Conservation (phyloP, 1,284 basidiomycete genomes). For the Caloboletus firmus region DNA sequence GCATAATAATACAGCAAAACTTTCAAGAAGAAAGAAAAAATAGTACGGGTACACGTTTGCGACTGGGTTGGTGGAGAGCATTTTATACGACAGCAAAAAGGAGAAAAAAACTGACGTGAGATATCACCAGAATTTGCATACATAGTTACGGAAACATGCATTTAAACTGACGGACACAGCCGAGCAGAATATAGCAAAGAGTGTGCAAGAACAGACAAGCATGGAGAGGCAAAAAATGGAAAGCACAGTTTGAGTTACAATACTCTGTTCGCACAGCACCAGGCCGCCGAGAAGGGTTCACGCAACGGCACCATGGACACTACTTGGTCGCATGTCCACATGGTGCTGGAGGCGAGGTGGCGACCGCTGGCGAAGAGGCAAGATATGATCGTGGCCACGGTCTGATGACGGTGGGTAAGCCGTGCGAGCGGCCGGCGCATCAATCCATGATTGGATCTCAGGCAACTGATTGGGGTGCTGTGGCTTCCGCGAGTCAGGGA, state of each 20-base stretch:
- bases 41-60: conserved; percentile 25
- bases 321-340: conserved; percentile 33
- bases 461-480: conserved; percentile 36
- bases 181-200: conserved; percentile 16
- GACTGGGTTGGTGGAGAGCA: conserved; percentile 14
- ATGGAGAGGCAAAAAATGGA: not conserved
- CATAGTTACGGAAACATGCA: conserved; percentile 20
- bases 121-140: conserved; percentile 16
- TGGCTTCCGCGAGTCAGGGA: conserved; percentile 35
- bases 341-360: conserved; percentile 36
- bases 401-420: conserved; percentile 33
- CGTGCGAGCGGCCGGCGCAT: conserved; percentile 33
- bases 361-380: conserved; percentile 35
- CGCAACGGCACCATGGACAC: conserved; percentile 35
- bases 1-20: conserved; percentile 31
- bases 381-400: conserved; percentile 30
- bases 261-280: conserved; percentile 18
- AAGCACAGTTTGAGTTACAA: conserved; percentile 7
- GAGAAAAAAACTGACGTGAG: conserved; percentile 12
- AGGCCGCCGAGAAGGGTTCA: conserved; percentile 20
- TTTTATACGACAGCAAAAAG: conserved; percentile 33
- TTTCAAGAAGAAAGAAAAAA: conserved; percentile 28
- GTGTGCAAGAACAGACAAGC: conserved; percentile 24
- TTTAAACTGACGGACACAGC: conserved; percentile 4
- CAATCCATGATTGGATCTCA: conserved; percentile 39